Conservation (phyloP, 495 filamentous ascomycete species). For the Penicillium coprophilum region DNA sequence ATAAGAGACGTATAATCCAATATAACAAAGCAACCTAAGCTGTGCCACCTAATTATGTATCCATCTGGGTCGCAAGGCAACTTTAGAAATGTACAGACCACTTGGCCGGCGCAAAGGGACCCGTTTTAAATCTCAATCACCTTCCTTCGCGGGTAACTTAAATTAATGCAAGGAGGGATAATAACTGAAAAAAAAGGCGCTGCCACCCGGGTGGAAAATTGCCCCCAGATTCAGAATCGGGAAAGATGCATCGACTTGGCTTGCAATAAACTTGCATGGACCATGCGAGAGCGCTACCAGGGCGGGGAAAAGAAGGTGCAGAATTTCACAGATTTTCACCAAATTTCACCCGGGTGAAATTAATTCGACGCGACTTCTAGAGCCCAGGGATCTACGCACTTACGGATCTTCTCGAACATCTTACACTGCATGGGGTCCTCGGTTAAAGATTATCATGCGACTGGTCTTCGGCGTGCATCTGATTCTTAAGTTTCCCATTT, state of each 20-base stretch:
- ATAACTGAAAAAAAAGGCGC: no score
- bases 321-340: no score
- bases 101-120: not conserved
- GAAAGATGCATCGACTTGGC: no score
- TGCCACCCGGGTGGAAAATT: slow-evolving; percentile 6
- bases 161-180: slow-evolving; percentile 2
- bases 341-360: slow-evolving; percentile 17
- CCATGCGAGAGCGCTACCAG: not conserved
- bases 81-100: not conserved
- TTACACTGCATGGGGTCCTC: not conserved
- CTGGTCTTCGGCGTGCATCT: not conserved
- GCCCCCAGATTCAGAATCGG: no score
- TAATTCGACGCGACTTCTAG: slow-evolving; percentile 11
- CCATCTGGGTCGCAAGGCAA: slow-evolving; percentile 9
- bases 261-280: slow-evolving; percentile 1
- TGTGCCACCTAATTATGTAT: not conserved
- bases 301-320: slow-evolving; percentile 2
- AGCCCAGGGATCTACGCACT: not conserved
- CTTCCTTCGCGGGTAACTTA: not conserved
- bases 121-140: not conserved
- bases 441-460: not conserved
- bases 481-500: not conserved
- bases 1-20: not conserved
- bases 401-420: not conserved
- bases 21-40: not conserved